Percentiles rank a stretch among this genome's conserved stretches.
phyloP scores from a whole-genome alignment of 177 flowering plant species.

The Vitis hybrid region DNA sequence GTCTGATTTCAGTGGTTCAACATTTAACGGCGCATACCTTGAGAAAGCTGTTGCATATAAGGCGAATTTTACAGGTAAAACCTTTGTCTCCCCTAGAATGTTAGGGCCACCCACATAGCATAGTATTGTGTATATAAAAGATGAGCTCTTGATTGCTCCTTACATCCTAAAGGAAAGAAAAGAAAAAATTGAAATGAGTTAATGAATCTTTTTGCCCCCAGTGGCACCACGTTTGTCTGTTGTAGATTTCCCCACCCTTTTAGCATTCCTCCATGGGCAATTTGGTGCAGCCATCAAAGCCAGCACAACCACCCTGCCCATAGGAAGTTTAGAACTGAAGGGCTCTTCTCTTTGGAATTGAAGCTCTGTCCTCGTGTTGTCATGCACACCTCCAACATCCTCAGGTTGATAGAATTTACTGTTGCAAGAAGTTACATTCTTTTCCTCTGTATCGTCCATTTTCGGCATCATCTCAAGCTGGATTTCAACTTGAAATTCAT shows the following conservation, averaged over 20 bases:
- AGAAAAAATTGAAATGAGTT: not conserved
- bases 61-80: conserved; percentile 85
- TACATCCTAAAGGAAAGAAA: no score
- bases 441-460: not conserved
- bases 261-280: not conserved
- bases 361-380: not conserved
- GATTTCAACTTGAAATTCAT: no score
- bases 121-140: no score
- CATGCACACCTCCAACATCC: not conserved
- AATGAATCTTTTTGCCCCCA: not conserved
- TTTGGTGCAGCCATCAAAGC: conserved; percentile 2
- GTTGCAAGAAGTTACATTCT: not conserved
- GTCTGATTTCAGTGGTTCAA: conserved; percentile 95
- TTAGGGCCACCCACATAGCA: no score
- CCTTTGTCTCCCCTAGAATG: no score
- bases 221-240: not conserved
- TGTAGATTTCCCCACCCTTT: not conserved
- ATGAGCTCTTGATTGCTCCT: no score
- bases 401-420: not conserved
- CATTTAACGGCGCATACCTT: conserved; percentile 96
- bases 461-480: no score
- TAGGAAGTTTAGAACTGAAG: no score
- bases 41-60: conserved; percentile 98
- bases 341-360: no score
- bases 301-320: not conserved